These are phyloP conservation scores for Bryoglossum gracile DNA, from an alignment of 495 filamentous ascomycete genomes.

Conservation along the genomic window DNA sequence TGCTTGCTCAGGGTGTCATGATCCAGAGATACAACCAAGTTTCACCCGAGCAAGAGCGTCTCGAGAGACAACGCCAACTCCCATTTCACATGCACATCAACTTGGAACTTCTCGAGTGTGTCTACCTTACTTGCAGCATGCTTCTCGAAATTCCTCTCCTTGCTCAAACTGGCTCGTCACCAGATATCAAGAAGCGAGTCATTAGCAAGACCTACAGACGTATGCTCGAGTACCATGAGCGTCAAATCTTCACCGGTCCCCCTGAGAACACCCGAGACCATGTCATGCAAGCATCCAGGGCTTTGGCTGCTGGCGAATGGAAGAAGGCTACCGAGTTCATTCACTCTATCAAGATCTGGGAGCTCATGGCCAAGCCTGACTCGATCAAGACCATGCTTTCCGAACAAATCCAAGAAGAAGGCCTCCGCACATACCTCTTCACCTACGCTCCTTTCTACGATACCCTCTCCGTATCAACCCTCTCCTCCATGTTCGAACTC, in stretches of 20 bases:
- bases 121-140: conserved; percentile 98
- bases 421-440: conserved; percentile 96
- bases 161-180: conserved; percentile 90
- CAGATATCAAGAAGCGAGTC: conserved; percentile 93
- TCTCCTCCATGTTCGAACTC: conserved; percentile 94
- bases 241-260: conserved; percentile 96
- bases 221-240: conserved; percentile 98
- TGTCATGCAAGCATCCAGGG: conserved; percentile 97
- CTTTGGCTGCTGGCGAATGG: conserved; percentile 94
- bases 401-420: conserved; percentile 97
- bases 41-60: conserved; percentile 91
- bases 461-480: conserved; percentile 76
- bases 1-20: conserved; percentile 95
- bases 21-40: conserved; percentile 94
- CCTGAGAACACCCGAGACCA: conserved; percentile 98
- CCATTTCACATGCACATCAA: conserved; percentile 99
- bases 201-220: conserved; percentile 99
- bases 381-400: conserved; percentile 95
- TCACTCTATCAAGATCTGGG: conserved; percentile 98
- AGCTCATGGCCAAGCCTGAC: conserved; percentile 81
- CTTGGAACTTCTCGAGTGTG: conserved; percentile 93
- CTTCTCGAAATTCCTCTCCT: conserved; percentile 95
- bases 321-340: conserved; percentile 90
- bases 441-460: conserved; percentile 99
- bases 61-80: conserved; percentile 91